phyloP scores from a whole-genome alignment of 345 rosid genomes.

The Ricinus communis region DNA sequence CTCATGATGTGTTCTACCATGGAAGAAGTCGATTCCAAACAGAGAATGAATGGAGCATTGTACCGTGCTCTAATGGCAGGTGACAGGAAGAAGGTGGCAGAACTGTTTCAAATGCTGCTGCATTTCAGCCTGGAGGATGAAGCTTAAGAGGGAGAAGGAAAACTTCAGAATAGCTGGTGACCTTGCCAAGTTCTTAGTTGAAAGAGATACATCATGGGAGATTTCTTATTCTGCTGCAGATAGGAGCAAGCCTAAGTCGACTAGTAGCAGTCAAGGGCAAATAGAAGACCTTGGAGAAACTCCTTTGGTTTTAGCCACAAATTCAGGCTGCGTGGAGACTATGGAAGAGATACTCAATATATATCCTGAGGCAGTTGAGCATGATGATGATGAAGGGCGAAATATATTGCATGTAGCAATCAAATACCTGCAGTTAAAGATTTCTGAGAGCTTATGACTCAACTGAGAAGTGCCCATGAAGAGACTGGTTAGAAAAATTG shows the following conservation, averaged over 20 bases:
- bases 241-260: not conserved
- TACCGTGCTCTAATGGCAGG: conserved; percentile 2
- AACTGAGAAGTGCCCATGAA: conserved; percentile 11
- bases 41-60: conserved; percentile 5
- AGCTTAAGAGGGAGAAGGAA: not conserved
- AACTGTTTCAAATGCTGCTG: not conserved
- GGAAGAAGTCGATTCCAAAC: not conserved
- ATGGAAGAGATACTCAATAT: not conserved
- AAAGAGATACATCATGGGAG: conserved; percentile 11
- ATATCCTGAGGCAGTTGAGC: conserved; percentile 24
- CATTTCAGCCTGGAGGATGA: not conserved
- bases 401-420: conserved; percentile 29
- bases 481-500: not conserved
- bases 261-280: not conserved
- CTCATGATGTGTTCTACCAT: not conserved
- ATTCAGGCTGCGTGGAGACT: conserved; percentile 12
- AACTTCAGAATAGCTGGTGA: not conserved
- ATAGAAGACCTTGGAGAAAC: not conserved
- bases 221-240: not conserved
- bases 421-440: conserved; percentile 12
- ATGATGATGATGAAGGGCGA: conserved; percentile 16
- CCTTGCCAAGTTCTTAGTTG: conserved; percentile 11
- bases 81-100: not conserved
- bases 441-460: conserved; percentile 10
- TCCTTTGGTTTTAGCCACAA: conserved; percentile 22